phyloP scores from a whole-genome alignment of 768 basidiomycete genomes.

The Kwoniella sp. region DNA sequence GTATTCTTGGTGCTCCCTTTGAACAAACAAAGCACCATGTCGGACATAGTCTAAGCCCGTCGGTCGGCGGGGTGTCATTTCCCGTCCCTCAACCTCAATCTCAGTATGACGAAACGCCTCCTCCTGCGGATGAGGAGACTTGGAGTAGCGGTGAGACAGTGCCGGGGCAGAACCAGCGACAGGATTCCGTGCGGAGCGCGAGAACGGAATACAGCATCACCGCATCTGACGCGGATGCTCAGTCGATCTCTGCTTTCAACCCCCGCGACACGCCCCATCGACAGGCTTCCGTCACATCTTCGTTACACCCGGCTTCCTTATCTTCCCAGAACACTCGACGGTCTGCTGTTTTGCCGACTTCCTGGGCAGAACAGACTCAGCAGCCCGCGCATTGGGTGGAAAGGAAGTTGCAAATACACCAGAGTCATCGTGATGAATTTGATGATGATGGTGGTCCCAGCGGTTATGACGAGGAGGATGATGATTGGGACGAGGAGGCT shows the following conservation, averaged over 20 bases:
- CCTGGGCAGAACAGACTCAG: slow-evolving; percentile 42
- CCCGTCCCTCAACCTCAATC: slow-evolving; percentile 12
- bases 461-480: slow-evolving; percentile 19
- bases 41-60: not conserved
- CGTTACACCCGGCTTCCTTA: slow-evolving; percentile 24
- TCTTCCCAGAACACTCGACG: slow-evolving; percentile 16
- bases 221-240: slow-evolving; percentile 6
- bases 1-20: slow-evolving; percentile 12
- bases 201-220: slow-evolving; percentile 14
- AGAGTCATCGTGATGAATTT: slow-evolving; percentile 29
- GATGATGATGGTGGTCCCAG: slow-evolving; percentile 32
- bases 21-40: not conserved
- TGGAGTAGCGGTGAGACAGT: slow-evolving; percentile 25
- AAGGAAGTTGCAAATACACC: slow-evolving; percentile 52
- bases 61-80: slow-evolving; percentile 7
- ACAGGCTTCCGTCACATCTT: slow-evolving; percentile 26
- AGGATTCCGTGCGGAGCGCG: slow-evolving; percentile 6
- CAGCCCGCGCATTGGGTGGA: slow-evolving; percentile 50
- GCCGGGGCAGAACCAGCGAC: slow-evolving; percentile 6
- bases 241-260: slow-evolving; percentile 12
- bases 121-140: slow-evolving; percentile 14
- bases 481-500: slow-evolving; percentile 29
- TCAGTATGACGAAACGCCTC: not conserved
- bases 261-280: slow-evolving; percentile 18
- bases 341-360: slow-evolving; percentile 35